Percentiles rank a stretch among this genome's conserved stretches.
phyloP scores from a whole-genome alignment of 352 stramenopile genomes.

The Phytophthora brassicae region DNA sequence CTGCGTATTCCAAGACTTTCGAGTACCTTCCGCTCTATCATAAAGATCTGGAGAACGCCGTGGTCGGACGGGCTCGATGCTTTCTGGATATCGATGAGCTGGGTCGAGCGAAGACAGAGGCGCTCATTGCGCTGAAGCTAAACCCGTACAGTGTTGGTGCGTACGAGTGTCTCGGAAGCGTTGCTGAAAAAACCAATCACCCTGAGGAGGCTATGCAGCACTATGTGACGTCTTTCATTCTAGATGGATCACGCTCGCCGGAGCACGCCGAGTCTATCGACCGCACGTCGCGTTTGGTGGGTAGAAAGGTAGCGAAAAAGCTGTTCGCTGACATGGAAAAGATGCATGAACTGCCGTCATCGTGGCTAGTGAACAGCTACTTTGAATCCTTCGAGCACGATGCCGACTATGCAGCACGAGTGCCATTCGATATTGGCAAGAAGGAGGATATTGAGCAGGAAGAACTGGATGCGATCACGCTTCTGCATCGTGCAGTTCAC shows the following conservation, averaged over 20 bases:
- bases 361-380: conserved; percentile 84
- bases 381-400: conserved; percentile 87
- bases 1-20: conserved; percentile 61
- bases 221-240: conserved; percentile 80
- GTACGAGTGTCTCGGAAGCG: conserved; percentile 68
- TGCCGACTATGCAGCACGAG: conserved; percentile 52
- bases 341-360: conserved; percentile 70
- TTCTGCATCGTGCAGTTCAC: conserved; percentile 70
- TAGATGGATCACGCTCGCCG: conserved; percentile 73
- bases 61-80: conserved; percentile 64
- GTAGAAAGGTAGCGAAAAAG: conserved; percentile 61
- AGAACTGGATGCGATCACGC: conserved; percentile 51
- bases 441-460: conserved; percentile 29
- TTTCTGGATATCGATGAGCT: conserved; percentile 58
- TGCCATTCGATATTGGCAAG: conserved; percentile 73
- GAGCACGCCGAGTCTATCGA: conserved; percentile 76
- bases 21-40: conserved; percentile 67
- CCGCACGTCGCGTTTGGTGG: conserved; percentile 65
- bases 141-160: conserved; percentile 70
- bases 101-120: conserved; percentile 42
- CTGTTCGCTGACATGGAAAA: conserved; percentile 74
- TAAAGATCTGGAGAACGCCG: conserved; percentile 52
- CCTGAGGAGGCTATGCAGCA: conserved; percentile 78
- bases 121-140: conserved; percentile 50
- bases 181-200: conserved; percentile 55